phyloP scores from a whole-genome alignment of 225 moss, liverwort and hornwort genomes.

The Physcomitrium patens region DNA sequence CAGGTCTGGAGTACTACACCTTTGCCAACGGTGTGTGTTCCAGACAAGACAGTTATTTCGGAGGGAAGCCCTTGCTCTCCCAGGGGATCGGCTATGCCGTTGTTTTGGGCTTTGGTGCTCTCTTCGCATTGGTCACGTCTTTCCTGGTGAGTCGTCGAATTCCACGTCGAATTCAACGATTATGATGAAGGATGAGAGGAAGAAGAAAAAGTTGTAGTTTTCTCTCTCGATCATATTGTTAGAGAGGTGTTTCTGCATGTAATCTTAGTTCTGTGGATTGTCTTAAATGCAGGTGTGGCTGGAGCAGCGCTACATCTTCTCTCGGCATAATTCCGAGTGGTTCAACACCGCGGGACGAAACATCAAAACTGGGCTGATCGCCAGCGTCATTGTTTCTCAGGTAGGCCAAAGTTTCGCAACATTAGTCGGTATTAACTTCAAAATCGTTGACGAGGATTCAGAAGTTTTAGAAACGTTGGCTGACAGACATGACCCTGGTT shows the following conservation, averaged over 20 bases:
- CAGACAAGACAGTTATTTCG: slow-evolving; percentile 69
- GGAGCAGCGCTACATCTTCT: slow-evolving; percentile 74
- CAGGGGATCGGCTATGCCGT: slow-evolving; percentile 81
- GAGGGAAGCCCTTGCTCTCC: slow-evolving; percentile 49
- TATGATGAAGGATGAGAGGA: no score
- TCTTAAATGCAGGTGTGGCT: slow-evolving; percentile 68
- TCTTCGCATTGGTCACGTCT: slow-evolving; percentile 90
- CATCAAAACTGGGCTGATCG: slow-evolving; percentile 93
- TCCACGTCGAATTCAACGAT: no score
- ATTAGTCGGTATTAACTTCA: no score
- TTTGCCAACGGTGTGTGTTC: slow-evolving; percentile 52
- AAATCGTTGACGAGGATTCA: background rate
- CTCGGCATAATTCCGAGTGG: slow-evolving; percentile 90
- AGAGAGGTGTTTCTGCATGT: no score
- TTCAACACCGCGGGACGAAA: slow-evolving; percentile 96
- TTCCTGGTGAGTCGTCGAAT: slow-evolving; percentile 52
- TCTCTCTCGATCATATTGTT: no score
- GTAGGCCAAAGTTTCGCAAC: slow-evolving; percentile 23
- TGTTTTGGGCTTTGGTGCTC: slow-evolving; percentile 86
- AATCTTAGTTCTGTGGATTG: no score
- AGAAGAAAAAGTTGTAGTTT: no score
- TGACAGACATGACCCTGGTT: no score
- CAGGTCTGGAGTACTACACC: slow-evolving; percentile 58
- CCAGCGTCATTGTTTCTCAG: slow-evolving; percentile 98
- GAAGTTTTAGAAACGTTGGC: no score